Conservation (phyloP, 179 eudicot genomes). For the Nepenthes alata region DNA sequence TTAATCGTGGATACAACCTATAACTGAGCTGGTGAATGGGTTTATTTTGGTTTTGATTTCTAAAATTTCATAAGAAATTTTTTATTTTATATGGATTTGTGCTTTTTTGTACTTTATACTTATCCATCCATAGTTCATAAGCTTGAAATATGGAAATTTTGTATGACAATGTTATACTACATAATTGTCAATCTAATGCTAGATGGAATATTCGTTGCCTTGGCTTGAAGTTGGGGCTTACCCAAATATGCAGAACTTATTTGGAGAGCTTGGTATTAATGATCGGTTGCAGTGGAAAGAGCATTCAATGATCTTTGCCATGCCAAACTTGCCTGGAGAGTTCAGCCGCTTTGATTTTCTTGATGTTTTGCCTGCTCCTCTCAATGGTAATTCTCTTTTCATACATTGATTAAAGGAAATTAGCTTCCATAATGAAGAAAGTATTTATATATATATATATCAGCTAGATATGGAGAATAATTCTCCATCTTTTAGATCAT, state of each 20-base stretch:
- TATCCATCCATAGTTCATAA: not conserved
- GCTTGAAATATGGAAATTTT: not conserved
- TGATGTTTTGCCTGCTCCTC: slow-evolving; percentile 83
- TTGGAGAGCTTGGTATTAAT: slow-evolving; percentile 89
- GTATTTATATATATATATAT: too few species aligned
- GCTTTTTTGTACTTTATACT: too few species aligned
- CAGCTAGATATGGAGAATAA: too few species aligned
- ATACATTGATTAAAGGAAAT: not conserved
- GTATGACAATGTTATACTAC: too few species aligned
- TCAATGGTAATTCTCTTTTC: slow-evolving; percentile 44
- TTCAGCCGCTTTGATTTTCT: slow-evolving; percentile 96
- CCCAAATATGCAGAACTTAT: slow-evolving; percentile 93
- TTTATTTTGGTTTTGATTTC: too few species aligned
- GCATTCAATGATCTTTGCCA: slow-evolving; percentile 97
- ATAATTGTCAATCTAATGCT: slow-evolving; percentile 5
- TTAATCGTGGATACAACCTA: too few species aligned
- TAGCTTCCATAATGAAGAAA: too few species aligned
- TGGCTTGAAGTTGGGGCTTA: slow-evolving; percentile 89
- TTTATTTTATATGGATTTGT: too few species aligned
- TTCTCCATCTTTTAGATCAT: too few species aligned
- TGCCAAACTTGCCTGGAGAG: slow-evolving; percentile 97
- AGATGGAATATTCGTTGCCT: slow-evolving; percentile 12
- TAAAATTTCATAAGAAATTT: too few species aligned
- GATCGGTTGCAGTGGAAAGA: slow-evolving; percentile 99
- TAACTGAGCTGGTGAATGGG: too few species aligned